Evolutionary conservation across 805 yeast species (phyloP).

Genomic region (Pichia membranifaciens): DNA sequence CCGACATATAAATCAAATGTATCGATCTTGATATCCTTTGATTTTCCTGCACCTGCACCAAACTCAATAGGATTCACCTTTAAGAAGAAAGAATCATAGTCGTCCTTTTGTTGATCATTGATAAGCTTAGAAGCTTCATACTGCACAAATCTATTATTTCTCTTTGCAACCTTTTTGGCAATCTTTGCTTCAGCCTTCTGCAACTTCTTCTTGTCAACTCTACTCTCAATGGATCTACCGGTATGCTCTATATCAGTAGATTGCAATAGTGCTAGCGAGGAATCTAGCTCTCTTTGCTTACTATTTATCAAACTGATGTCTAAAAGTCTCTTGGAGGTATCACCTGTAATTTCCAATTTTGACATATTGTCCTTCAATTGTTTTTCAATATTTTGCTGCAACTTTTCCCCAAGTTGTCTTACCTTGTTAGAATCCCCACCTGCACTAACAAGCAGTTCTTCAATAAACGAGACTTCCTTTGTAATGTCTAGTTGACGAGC

Average conservation of each 20-base stretch:
- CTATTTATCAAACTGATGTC: constrained; percentile 68
- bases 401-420: constrained; percentile 36
- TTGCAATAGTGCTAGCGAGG: constrained; percentile 70
- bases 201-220: constrained; percentile 93
- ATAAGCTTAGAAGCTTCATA: constrained; percentile 93
- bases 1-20: constrained; percentile 93
- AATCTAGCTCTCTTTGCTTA: constrained; percentile 66
- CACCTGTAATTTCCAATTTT: constrained; percentile 73
- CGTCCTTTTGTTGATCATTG: constrained; percentile 55
- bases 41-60: constrained; percentile 86
- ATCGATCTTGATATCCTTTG: constrained; percentile 94
- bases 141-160: constrained; percentile 70
- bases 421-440: constrained; percentile 69
- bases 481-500: constrained; percentile 65
- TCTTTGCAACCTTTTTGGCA: constrained; percentile 93
- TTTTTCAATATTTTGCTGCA: constrained; percentile 44
- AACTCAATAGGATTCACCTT: constrained; percentile 93
- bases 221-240: constrained; percentile 85
- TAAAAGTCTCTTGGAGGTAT: constrained; percentile 79
- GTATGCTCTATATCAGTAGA: constrained; percentile 86
- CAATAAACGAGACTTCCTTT: constrained; percentile 62
- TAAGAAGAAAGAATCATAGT: constrained; percentile 91
- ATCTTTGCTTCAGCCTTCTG: constrained; percentile 97
- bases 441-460: constrained; percentile 64
- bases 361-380: constrained; percentile 64